These are phyloP conservation scores for Plantago elongata DNA, from an alignment of 257 asterid species.

Conservation along the genomic window DNA sequence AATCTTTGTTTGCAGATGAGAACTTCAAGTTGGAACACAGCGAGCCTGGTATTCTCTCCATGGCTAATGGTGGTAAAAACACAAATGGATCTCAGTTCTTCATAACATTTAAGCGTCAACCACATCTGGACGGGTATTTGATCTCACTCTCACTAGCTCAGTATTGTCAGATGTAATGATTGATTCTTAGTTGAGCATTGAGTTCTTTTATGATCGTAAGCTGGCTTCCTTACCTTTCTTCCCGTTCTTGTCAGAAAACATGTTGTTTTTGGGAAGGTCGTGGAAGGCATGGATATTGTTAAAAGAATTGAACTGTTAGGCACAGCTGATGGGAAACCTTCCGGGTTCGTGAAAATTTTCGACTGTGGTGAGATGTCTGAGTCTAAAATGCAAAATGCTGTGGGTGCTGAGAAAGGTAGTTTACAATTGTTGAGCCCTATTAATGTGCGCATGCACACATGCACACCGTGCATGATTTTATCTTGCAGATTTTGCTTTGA, in stretches of 20 bases:
- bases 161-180: constrained; percentile 5
- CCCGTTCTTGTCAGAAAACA: constrained; percentile 66
- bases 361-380: constrained; percentile 72
- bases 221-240: constrained; percentile 9
- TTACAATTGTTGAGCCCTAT: background rate
- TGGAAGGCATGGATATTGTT: constrained; percentile 75
- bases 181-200: constrained; percentile 4
- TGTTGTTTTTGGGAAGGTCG: constrained; percentile 96
- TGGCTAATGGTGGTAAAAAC: constrained; percentile 95
- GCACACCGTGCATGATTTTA: background rate
- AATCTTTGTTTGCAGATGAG: constrained; percentile 56
- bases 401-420: constrained; percentile 61
- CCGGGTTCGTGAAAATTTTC: constrained; percentile 60
- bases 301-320: constrained; percentile 83
- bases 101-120: constrained; percentile 76
- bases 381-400: constrained; percentile 25
- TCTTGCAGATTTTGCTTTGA: constrained; percentile 18
- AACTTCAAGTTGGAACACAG: constrained; percentile 73
- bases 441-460: background rate
- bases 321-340: constrained; percentile 57
- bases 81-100: constrained; percentile 99
- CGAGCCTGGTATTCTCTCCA: constrained; percentile 82
- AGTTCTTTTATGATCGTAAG: constrained; percentile 15
- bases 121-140: constrained; percentile 95
- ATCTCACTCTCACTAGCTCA: constrained; percentile 1